Evolutionary conservation across 306 rosid species (phyloP), one percentile per base, ranked within the genome.

Genomic region (Vigna hirtella): DNA sequence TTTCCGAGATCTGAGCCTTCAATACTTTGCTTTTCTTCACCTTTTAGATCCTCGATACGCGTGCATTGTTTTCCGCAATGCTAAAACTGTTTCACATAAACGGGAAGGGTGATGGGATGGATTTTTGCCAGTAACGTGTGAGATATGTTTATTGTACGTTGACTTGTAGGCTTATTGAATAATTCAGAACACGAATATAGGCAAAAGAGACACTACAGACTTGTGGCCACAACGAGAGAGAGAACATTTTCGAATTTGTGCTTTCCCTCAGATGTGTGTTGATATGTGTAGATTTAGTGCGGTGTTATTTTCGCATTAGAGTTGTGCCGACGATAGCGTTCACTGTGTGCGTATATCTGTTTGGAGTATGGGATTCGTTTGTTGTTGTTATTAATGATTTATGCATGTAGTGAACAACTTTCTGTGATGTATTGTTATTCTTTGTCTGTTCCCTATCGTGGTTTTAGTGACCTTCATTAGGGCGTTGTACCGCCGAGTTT

Each of bases 1-100:
- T 50, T 43, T n/a, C 42, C 38, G 47, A 70, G 24, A 81, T 81
- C 77, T 20, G 30, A 50, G 36, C 30, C 26, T 79, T 42, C 9
- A 26, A 53, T 73, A 22, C 34, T 36, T 68, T 18, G 69, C 26
- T 4, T 2, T 14, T 42, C 15, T 58, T 7, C 4, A 43, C 53
- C 55, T 42, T 53, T 56, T 66, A 58, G 76, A 74, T 81, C 79
- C 65, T 7, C 11, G 48, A 5, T 4, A 24, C n/a, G 13, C 72
- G 7, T 74, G 68, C 61, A 9, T 49, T 42, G 50, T 58, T 67
- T 57, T 49, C 65, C 71, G 22, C 32, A 55, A 18, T 38, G 32
- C 45, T 65, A 14, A 43, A 26, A 32, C n/a, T 17, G 63, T 47
- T 56, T 32, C 61, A 57, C 16, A 56, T 34, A 8, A n/a, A 9